Evolutionary conservation across 2,329 filamentous ascomycete genomes (phyloP).

Genomic region (Teratosphaeria nubilosa): DNA sequence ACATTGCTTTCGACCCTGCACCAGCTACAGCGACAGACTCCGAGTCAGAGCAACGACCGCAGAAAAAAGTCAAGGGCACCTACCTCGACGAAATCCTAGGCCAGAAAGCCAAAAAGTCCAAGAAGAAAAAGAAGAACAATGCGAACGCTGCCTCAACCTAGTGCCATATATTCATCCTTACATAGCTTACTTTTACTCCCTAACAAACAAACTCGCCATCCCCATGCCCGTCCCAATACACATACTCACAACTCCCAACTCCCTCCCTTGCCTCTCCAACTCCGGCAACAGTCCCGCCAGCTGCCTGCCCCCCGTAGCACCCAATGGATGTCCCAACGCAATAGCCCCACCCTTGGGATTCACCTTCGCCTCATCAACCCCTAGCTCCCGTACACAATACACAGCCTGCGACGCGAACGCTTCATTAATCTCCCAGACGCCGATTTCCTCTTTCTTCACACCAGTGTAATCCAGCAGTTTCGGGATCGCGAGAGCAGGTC

Average conservation of each 20-base stretch:
- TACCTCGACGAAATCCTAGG: constrained; percentile 47
- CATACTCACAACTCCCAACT: constrained; percentile 84
- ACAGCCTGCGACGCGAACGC: constrained; percentile 55
- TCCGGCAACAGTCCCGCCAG: constrained; percentile 62
- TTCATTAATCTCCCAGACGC: constrained; percentile 92
- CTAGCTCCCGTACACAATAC: constrained; percentile 62
- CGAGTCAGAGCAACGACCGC: constrained; percentile 1
- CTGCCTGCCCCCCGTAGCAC: constrained; percentile 78
- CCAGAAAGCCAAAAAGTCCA: constrained; percentile 40
- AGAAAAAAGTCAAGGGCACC: constrained; percentile 33
- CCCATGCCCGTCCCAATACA: constrained; percentile 52
- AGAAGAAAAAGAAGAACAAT: neutral
- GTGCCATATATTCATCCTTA: neutral
- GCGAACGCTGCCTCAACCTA: neutral
- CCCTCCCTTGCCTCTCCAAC: constrained; percentile 54
- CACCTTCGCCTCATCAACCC: constrained; percentile 59
- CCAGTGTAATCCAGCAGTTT: constrained; percentile 63
- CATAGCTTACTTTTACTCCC: constrained; percentile 27
- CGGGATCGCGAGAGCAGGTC: constrained; percentile 77
- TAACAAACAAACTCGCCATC: constrained; percentile 42
- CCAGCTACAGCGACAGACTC: neutral
- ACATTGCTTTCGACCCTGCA: neutral
- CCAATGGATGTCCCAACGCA: constrained; percentile 83
- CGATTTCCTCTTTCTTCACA: constrained; percentile 57
- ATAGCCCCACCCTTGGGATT: constrained; percentile 93